Conservation (phyloP, 108 stramenopile species). For the Nitzschia palea region DNA sequence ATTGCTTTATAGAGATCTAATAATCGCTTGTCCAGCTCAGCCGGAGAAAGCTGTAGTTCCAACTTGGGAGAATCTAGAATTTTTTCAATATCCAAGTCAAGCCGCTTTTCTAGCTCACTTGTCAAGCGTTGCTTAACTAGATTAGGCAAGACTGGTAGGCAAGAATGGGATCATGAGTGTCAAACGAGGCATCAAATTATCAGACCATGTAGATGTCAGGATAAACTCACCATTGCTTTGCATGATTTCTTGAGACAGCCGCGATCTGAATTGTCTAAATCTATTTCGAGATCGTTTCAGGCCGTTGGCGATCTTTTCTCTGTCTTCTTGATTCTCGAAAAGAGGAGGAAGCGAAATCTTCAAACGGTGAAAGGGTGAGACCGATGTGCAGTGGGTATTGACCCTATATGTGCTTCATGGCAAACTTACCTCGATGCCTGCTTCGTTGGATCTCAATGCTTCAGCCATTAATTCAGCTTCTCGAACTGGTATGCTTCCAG, state of each 20-base stretch:
- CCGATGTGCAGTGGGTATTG: not conserved
- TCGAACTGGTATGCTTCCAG: conserved; percentile 61
- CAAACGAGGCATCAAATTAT: conserved; percentile 2
- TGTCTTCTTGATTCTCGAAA: conserved; percentile 55
- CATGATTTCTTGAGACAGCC: conserved; percentile 66
- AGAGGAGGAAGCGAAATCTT: conserved; percentile 73
- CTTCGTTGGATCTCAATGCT: conserved; percentile 48
- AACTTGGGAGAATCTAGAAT: conserved; percentile 73
- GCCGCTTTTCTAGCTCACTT: conserved; percentile 70
- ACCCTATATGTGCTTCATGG: too few relatives aligned
- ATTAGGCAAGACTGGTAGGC: conserved; percentile 68
- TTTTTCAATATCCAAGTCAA: conserved; percentile 81
- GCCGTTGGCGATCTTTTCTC: conserved; percentile 48
- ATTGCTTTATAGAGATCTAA: conserved; percentile 75
- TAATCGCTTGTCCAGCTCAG: conserved; percentile 77
- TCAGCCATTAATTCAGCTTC: conserved; percentile 69
- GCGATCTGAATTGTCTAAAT: conserved; percentile 65
- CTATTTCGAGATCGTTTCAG: conserved; percentile 51
- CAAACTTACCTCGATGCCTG: conserved; percentile 64
- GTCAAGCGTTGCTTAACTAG: conserved; percentile 58
- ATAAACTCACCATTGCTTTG: conserved; percentile 50
- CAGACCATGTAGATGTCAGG: not conserved
- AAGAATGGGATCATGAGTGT: not conserved
- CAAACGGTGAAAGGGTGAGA: not conserved
- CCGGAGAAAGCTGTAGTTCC: conserved; percentile 79